These are phyloP conservation scores for Paracoccidioides brasiliensis DNA, from an alignment of 2,329 filamentous ascomycete genomes.

Conservation along the genomic window DNA sequence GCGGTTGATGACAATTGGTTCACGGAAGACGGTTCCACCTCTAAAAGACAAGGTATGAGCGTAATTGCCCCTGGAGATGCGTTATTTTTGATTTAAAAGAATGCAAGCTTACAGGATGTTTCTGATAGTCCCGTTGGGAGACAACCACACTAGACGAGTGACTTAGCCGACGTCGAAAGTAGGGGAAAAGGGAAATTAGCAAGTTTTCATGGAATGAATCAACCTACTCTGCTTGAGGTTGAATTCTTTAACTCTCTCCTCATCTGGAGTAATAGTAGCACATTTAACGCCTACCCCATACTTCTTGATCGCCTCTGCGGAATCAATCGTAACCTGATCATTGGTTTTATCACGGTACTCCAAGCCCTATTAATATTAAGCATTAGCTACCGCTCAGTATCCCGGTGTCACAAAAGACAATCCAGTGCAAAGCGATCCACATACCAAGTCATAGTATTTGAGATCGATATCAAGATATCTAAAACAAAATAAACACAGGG, in stretches of 20 bases:
- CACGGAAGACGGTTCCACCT: constrained; percentile 95
- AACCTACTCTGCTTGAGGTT: constrained; percentile 88
- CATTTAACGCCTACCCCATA: constrained; percentile 99
- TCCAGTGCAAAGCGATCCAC: constrained; percentile 15
- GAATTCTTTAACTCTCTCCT: constrained; percentile 93
- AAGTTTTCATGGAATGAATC: constrained; percentile 7
- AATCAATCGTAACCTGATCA: constrained; percentile 89
- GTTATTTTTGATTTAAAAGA: background rate
- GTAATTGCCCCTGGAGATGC: too few relatives aligned
- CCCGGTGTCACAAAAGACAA: background rate
- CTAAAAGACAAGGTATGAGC: constrained; percentile 22
- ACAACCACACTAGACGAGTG: constrained; percentile 69
- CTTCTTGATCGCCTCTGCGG: constrained; percentile 96
- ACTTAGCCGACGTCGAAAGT: constrained; percentile 10
- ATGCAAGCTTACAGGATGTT: constrained; percentile 43
- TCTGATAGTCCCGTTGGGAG: constrained; percentile 78
- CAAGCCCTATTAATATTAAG: constrained; percentile 45
- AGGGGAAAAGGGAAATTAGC: background rate
- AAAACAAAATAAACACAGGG: background rate
- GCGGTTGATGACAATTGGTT: constrained; percentile 90
- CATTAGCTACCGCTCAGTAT: constrained; percentile 4
- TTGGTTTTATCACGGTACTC: constrained; percentile 92
- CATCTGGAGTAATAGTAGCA: constrained; percentile 96
- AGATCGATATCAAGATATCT: constrained; percentile 89
- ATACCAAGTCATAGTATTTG: constrained; percentile 83